Base-by-base conservation (phyloP, 2,329 filamentous ascomycete species). In the Hymenoscyphus scutula region DNA sequence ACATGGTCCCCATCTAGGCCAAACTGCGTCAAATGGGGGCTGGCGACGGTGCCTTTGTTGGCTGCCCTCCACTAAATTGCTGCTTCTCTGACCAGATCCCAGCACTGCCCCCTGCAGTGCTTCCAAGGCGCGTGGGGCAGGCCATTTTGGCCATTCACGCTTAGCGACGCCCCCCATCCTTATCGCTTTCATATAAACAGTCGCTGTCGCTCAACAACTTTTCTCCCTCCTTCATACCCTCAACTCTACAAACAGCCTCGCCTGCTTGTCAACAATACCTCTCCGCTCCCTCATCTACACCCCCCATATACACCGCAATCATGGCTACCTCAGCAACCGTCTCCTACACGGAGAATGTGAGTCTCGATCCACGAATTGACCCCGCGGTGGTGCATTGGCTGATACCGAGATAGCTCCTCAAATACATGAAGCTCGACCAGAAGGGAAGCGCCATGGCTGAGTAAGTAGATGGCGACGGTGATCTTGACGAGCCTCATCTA, bases 371-470 rank as follows among this genome's bases (percentile, higher is more conserved):
- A 62, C 51, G 57, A 55, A 30, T 51, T 61, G 30, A 60, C 61
- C 68, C 65, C 64, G 58, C 66, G n/a, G 60, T 25, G 4, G 45
- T 62, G 55, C 23, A 15, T 56, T 41, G 23, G 55, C 62, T 68
- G 64, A 70, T 63, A 6, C n/a, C 58, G 30, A 48, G 58, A 73
- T 78, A 97, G 92, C 88, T 97, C 78, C 82, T 89, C 78, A 97
- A 97, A 81, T 98, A 94, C 85, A 87, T 95, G 80, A 83, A 83
- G 75, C 90, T 98, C 74, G 89, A 92, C 77, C 94, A 98, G 83
- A 91, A 89, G 78, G 93, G 92, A 77, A 82, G 81, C 72, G 83
- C 96, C 76, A 95, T 97, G 79, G 94, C 92, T 75, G 94, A 97
- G 82, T 97, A 96, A 82, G 87, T 97, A 56, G 53, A 10, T 7